Conservation (phyloP, 2,329 filamentous ascomycete genomes). For the Plenodomus tracheiphilus region DNA sequence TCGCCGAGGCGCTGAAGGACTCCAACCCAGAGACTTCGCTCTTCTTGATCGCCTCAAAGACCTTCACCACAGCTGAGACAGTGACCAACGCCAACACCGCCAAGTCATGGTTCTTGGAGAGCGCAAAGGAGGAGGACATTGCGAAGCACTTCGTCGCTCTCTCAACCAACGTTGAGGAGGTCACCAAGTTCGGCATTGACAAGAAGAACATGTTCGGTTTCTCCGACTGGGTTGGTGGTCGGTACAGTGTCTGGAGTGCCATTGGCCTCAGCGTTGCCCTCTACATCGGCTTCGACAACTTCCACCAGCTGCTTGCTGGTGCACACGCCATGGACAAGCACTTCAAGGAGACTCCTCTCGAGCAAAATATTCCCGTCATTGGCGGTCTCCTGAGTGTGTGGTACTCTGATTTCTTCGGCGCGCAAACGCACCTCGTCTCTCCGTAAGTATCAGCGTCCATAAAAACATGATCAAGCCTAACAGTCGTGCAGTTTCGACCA, state of each 20-base stretch:
- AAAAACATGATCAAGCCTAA: conserved; percentile 4
- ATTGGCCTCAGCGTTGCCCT: conserved; percentile 93
- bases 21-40: conserved; percentile 98
- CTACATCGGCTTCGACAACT: conserved; percentile 97
- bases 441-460: conserved; percentile 65
- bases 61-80: conserved; percentile 98
- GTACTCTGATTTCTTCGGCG: conserved; percentile 99
- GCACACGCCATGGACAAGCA: conserved; percentile 98
- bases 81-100: conserved; percentile 96
- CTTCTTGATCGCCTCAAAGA: conserved; percentile 98
- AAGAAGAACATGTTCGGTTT: conserved; percentile 99
- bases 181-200: conserved; percentile 98
- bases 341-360: conserved; percentile 86
- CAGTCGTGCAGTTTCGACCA: conserved; percentile 76
- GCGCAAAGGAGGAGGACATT: conserved; percentile 76
- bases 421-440: conserved; percentile 95
- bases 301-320: conserved; percentile 91
- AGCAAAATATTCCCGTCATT: conserved; percentile 92
- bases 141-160: conserved; percentile 99
- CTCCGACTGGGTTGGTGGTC: conserved; percentile 96
- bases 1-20: conserved; percentile 84
- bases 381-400: conserved; percentile 94
- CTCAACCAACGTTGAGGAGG: conserved; percentile 92
- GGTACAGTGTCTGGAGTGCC: conserved; percentile 98
- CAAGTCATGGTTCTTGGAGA: conserved; percentile 94